A percentile compares a stretch with the other conserved stretches of the same genome.
Evolutionary conservation across 306 rosid species (phyloP).

Genomic region (Crotalaria pallida): DNA sequence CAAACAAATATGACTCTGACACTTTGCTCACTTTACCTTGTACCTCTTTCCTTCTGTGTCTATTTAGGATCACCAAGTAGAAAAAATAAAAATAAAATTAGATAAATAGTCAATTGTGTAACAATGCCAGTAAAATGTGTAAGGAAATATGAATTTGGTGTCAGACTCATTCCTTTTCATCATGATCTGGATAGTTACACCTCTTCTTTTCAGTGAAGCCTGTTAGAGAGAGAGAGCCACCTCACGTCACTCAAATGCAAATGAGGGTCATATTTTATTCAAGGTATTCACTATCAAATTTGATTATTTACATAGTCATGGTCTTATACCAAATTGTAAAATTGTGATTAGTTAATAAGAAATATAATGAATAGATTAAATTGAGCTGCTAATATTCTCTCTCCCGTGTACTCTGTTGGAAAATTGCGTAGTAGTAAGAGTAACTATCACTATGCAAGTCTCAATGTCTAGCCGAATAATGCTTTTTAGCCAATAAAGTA

Average conservation of each 20-base stretch:
- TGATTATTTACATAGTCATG: too few relatives aligned
- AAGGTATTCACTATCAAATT: too few relatives aligned
- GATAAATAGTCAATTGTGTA: not conserved
- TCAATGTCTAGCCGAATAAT: too few relatives aligned
- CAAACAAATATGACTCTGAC: not conserved
- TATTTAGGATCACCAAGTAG: conserved; percentile 27
- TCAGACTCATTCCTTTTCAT: not conserved
- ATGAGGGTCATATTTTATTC: too few relatives aligned
- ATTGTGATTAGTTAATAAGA: too few relatives aligned
- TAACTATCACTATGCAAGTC: too few relatives aligned
- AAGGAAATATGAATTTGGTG: not conserved
- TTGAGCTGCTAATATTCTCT: too few relatives aligned
- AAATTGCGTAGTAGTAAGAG: too few relatives aligned
- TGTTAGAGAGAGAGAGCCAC: conserved; percentile 4
- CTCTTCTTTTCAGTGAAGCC: conserved; percentile 6
- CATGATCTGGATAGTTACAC: conserved; percentile 13
- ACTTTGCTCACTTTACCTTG: conserved; percentile 7
- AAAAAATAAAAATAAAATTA: not conserved
- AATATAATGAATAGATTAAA: too few relatives aligned
- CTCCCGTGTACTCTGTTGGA: too few relatives aligned
- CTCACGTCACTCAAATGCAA: conserved; percentile 10
- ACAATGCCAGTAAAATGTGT: not conserved
- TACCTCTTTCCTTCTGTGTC: not conserved
- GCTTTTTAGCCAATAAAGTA: too few relatives aligned
- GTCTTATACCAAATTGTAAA: too few relatives aligned